phyloP scores from a whole-genome alignment of 2,329 filamentous ascomycete genomes.

The Ceratocystis ficicola region DNA sequence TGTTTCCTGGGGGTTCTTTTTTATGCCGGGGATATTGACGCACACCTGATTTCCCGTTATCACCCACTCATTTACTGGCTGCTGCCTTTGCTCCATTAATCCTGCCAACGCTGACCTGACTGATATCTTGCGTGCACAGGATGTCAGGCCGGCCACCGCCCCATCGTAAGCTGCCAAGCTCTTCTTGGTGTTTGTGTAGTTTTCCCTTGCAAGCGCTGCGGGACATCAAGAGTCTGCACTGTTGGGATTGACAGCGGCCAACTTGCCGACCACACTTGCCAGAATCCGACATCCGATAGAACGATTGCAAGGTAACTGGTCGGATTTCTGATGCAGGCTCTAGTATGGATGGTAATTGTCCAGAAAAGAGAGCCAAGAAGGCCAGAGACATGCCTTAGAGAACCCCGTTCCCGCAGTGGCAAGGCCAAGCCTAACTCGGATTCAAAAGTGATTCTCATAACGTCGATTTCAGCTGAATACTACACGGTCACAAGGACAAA shows the following conservation, averaged over 20 bases:
- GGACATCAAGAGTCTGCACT: background rate
- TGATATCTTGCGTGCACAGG: background rate
- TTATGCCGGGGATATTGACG: background rate
- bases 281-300: background rate
- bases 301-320: background rate
- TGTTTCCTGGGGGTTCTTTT: no score
- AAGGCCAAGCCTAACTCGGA: background rate
- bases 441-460: background rate
- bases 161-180: background rate
- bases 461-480: slow-evolving; percentile 3
- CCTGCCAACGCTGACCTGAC: background rate
- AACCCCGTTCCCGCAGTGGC: background rate
- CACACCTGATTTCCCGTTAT: background rate
- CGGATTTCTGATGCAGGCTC: background rate
- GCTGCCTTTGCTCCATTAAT: background rate
- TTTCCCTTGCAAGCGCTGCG: background rate
- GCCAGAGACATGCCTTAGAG: background rate
- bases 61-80: background rate
- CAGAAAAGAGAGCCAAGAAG: background rate
- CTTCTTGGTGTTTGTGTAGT: background rate
- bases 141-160: background rate
- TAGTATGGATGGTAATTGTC: background rate
- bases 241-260: background rate
- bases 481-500: background rate
- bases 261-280: background rate